Evolutionary conservation across 257 asterid species (phyloP).

Genomic region (Leonotis leonurus): DNA sequence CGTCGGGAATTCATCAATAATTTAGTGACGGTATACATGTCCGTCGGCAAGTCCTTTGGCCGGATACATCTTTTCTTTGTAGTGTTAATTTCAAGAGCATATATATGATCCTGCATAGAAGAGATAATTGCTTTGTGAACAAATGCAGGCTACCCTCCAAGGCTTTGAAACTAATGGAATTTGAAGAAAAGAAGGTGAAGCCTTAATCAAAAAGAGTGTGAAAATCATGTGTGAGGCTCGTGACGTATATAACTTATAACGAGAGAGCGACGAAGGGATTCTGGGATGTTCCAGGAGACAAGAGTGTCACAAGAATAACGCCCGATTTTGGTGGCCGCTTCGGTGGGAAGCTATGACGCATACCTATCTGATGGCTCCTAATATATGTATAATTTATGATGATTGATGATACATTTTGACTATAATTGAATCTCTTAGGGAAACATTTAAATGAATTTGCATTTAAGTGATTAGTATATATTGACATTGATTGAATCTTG

Average conservation of each 20-base stretch:
- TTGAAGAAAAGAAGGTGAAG: slow-evolving; percentile 50
- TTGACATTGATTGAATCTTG: neutral
- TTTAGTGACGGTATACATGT: no score
- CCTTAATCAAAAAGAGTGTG: slow-evolving; percentile 51
- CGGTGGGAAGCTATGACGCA: slow-evolving; percentile 89
- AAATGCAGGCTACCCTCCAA: slow-evolving; percentile 68
- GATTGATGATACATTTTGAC: no score
- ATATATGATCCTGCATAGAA: neutral
- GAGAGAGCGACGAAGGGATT: slow-evolving; percentile 47
- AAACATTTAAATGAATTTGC: neutral
- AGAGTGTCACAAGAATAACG: slow-evolving; percentile 3
- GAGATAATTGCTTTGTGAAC: neutral
- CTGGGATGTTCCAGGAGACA: slow-evolving; percentile 29
- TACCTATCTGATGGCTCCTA: slow-evolving; percentile 85
- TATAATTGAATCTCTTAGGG: neutral
- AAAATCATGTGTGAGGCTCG: slow-evolving; percentile 76
- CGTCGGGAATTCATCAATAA: no score
- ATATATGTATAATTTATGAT: no score
- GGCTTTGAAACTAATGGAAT: slow-evolving; percentile 83
- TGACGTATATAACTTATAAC: slow-evolving; percentile 27
- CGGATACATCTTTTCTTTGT: no score
- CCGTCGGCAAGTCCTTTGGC: no score
- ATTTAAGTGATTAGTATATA: no score
- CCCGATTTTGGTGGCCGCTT: slow-evolving; percentile 71
- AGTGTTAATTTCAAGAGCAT: no score